Percentiles rank a stretch among this genome's conserved stretches.
Evolutionary conservation across 257 asterid genomes (phyloP).

Genomic region (Forsythia suspensa): DNA sequence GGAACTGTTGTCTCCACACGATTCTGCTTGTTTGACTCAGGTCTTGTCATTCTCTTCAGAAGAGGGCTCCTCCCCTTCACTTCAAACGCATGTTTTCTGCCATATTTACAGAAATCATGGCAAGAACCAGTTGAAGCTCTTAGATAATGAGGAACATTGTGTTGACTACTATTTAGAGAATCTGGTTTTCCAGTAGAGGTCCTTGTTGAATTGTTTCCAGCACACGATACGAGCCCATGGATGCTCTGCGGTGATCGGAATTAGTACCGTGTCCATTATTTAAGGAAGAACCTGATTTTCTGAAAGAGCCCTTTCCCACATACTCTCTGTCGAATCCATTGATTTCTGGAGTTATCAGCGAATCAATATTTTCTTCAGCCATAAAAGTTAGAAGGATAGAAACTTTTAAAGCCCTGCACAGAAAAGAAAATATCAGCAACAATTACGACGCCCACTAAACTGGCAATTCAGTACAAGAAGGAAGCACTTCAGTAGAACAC

Average conservation of each 20-base stretch:
- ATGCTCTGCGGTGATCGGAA: constrained; percentile 23
- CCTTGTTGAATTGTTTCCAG: constrained; percentile 31
- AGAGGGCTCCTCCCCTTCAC: constrained; percentile 32
- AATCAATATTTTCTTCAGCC: constrained; percentile 48
- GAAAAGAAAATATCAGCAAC: background rate
- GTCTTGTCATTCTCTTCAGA: constrained; percentile 22
- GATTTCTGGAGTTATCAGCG: constrained; percentile 24
- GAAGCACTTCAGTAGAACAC: background rate
- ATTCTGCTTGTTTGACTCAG: constrained; percentile 25
- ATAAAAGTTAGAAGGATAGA: constrained; percentile 27
- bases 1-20: background rate
- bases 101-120: constrained; percentile 85
- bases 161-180: constrained; percentile 21
- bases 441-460: background rate
- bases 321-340: constrained; percentile 22
- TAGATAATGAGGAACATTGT: constrained; percentile 58
- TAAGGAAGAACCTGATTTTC: constrained; percentile 26
- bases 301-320: constrained; percentile 22
- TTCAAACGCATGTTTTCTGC: constrained; percentile 38
- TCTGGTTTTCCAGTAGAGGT: constrained; percentile 36
- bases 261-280: constrained; percentile 19
- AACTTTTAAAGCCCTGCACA: constrained; percentile 30
- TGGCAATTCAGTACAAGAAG: background rate
- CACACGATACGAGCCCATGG: constrained; percentile 30
- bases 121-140: constrained; percentile 84